Evolutionary conservation across 441 rosid genomes (phyloP).

Genomic region (Adansonia grandidieri): DNA sequence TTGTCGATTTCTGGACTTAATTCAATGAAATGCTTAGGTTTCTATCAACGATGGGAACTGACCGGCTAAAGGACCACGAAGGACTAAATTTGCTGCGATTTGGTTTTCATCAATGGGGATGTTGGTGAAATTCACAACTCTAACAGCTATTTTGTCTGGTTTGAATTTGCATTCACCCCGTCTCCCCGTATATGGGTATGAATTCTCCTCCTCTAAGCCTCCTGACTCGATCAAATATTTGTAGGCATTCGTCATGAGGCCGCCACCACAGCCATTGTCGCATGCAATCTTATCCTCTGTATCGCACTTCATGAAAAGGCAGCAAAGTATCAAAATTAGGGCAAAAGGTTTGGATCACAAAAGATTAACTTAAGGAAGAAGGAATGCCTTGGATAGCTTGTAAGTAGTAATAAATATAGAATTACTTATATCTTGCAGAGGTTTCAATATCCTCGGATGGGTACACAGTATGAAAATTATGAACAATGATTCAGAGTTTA

Average conservation of each 20-base stretch:
- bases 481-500: not conserved
- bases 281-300: conserved; percentile 55
- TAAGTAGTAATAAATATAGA: not conserved
- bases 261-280: conserved; percentile 80
- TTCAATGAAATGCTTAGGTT: not conserved
- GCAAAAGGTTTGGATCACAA: not conserved
- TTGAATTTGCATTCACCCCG: conserved; percentile 64
- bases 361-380: not conserved
- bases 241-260: conserved; percentile 90
- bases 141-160: conserved; percentile 52
- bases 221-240: conserved; percentile 72
- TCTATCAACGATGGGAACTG: not conserved
- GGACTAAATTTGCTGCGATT: conserved; percentile 73
- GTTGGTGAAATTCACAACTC: conserved; percentile 61
- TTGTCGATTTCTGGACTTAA: not conserved
- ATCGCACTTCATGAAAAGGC: conserved; percentile 56
- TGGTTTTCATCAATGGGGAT: conserved; percentile 69
- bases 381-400: not conserved
- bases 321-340: not conserved
- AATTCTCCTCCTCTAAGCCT: conserved; percentile 67
- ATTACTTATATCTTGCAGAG: not conserved
- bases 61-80: conserved; percentile 83
- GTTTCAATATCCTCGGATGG: not conserved
- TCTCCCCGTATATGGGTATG: conserved; percentile 71
- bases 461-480: not conserved